A percentile compares a stretch with the other conserved stretches of the same genome.
phyloP scores from a whole-genome alignment of 176 grass and related monocot genomes.

The Poa pratensis region DNA sequence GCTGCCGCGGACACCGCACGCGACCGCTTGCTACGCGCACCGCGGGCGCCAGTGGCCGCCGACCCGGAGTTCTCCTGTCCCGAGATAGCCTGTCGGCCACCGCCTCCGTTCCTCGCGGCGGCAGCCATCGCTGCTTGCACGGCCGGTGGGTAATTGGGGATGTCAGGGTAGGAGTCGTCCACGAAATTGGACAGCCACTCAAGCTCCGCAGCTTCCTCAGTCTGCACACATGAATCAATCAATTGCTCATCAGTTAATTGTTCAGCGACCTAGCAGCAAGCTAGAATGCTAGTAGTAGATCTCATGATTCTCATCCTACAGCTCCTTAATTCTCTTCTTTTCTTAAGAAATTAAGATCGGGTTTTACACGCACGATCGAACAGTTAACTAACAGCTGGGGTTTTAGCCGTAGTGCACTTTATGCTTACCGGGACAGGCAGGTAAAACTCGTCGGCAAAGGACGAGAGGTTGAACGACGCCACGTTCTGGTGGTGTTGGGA shows the following conservation, averaged over 20 bases:
- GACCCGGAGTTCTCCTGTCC: constrained; percentile 31
- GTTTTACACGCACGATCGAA: background rate
- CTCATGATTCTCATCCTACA: background rate
- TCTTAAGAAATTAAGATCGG: background rate
- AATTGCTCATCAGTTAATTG: background rate
- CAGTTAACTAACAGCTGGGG: background rate
- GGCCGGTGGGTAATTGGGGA: constrained; percentile 48
- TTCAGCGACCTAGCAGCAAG: too few species aligned
- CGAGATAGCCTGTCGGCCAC: background rate
- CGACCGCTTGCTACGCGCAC: constrained; percentile 58
- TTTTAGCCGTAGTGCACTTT: background rate
- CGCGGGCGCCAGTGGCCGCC: constrained; percentile 31
- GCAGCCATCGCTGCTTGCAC: constrained; percentile 27
- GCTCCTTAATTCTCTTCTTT: background rate
- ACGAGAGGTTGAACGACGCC: constrained; percentile 46
- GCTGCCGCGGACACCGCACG: constrained; percentile 8
- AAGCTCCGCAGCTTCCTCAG: constrained; percentile 80
- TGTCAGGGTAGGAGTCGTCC: constrained; percentile 74
- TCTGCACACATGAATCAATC: constrained; percentile 15
- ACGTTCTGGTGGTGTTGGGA: background rate
- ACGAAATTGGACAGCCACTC: constrained; percentile 89
- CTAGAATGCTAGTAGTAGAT: background rate
- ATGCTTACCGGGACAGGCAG: constrained; percentile 45
- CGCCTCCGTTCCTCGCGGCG: constrained; percentile 12
- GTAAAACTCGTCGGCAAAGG: constrained; percentile 67